A percentile compares a stretch with the other conserved stretches of the same genome.
phyloP scores from a whole-genome alignment of 805 yeast species.

The Kodamaea laetipori region DNA sequence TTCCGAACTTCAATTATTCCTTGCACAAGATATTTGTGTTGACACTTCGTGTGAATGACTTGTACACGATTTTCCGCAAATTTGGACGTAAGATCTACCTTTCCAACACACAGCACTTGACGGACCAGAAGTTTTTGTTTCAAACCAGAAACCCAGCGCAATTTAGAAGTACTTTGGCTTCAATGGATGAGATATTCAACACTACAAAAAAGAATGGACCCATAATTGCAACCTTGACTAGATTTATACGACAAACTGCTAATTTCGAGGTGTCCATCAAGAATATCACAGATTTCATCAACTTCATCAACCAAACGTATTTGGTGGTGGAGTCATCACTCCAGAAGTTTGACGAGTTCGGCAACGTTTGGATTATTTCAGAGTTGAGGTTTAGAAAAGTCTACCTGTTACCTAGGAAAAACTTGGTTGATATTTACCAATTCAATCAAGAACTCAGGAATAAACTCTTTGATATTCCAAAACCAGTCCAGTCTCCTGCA shows the following conservation, averaged over 20 bases:
- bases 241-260: constrained; percentile 46
- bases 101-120: constrained; percentile 45
- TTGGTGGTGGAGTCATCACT: constrained; percentile 31
- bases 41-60: constrained; percentile 50
- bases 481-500: constrained; percentile 3
- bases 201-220: constrained; percentile 52
- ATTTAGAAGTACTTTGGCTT: constrained; percentile 30
- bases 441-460: constrained; percentile 8
- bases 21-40: constrained; percentile 51
- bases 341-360: constrained; percentile 38
- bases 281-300: constrained; percentile 40
- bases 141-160: constrained; percentile 30
- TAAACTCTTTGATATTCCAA: constrained; percentile 7
- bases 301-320: constrained; percentile 44
- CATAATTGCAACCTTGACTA: constrained; percentile 49
- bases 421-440: constrained; percentile 23
- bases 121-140: constrained; percentile 41
- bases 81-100: constrained; percentile 50
- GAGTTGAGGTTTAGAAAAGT: constrained; percentile 45
- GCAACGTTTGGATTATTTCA: constrained; percentile 43
- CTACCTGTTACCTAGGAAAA: constrained; percentile 30
- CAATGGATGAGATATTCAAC: constrained; percentile 42
- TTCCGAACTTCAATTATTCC: constrained; percentile 41
- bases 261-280: constrained; percentile 36
- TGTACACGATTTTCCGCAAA: constrained; percentile 48